Evolutionary conservation across 2,329 filamentous ascomycete genomes (phyloP).

Genomic region (Fusarium illudens): DNA sequence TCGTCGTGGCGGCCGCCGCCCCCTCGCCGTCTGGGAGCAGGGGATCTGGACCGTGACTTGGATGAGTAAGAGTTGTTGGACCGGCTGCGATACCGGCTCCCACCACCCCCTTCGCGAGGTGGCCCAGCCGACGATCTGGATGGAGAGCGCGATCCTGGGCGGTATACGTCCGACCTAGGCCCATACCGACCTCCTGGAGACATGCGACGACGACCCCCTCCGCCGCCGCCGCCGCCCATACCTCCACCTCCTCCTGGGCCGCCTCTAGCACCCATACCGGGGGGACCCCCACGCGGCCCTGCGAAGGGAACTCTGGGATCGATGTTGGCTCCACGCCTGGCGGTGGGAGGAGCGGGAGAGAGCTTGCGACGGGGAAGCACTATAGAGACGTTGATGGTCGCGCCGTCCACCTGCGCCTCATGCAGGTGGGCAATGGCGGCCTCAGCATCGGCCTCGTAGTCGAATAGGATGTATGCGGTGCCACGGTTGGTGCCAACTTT

Average conservation of each 20-base stretch:
- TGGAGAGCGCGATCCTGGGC: constrained; percentile 65
- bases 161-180: constrained; percentile 65
- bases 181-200: constrained; percentile 52
- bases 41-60: constrained; percentile 58
- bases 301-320: constrained; percentile 55
- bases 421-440: constrained; percentile 96
- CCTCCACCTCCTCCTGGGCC: constrained; percentile 39
- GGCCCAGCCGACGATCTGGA: constrained; percentile 55
- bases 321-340: constrained; percentile 69
- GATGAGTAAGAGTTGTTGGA: constrained; percentile 56
- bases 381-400: constrained; percentile 85
- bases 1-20: constrained; percentile 44
- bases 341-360: constrained; percentile 78
- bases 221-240: constrained; percentile 48
- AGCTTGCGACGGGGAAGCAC: constrained; percentile 86
- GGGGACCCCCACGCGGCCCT: constrained; percentile 46
- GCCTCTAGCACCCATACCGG: constrained; percentile 34
- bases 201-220: constrained; percentile 49
- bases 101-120: constrained; percentile 47
- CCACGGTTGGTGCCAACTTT: constrained; percentile 88
- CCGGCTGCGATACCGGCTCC: constrained; percentile 55
- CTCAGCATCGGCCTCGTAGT: constrained; percentile 80
- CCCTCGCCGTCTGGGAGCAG: constrained; percentile 46
- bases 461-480: constrained; percentile 90
- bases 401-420: constrained; percentile 91